Evolutionary conservation across 176 grass and related monocot species (phyloP), one percentile per base, ranked within the genome.

Genomic region (Juncus effusus): DNA sequence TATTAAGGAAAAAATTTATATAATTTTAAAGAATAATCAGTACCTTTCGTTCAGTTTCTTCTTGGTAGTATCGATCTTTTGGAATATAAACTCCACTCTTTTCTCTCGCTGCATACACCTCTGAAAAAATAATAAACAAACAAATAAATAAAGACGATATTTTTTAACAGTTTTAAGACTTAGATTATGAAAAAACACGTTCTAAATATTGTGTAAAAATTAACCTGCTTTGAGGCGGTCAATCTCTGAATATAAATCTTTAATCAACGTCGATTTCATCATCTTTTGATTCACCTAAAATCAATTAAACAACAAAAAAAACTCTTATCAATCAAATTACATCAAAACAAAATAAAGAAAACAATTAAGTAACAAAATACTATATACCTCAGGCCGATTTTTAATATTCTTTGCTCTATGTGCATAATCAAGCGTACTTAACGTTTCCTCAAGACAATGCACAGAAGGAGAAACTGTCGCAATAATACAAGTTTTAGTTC

Each of bases 201-300:
- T 60, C 14, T 49, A 16, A n/a, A 10, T 9, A 53, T 37, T 5
- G 60, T 38, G 15, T 67, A 42, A 56, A 10, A 60, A 57, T 56
- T 81, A 16, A 99, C 95, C 95, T 77, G 89, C 85, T 90, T 99
- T 99, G 16, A 99, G 89, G 36, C 81, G 64, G 35, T 99, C 95
- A 36, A 99, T 99, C 87, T 99, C 95, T 51, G 88, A 79, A 72
- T 99, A 99, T 16, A 99, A 85, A 85, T 99, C 95, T 84, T 99
- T 99, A 13, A 99, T 99, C 60, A 99, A 77, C 73, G 95, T 89
- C 60, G 89, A 87, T 80, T 99, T 99, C 95, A 96, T 96, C 93
- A 96, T 89, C 76, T 96, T 96, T 63, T 96, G 93, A 54, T 96
- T 96, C 53, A 96, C 87, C 92, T 96, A 77, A 50, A 69, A 28